Conservation (phyloP, 257 asterid species). For the Solanum chmielewskii region DNA sequence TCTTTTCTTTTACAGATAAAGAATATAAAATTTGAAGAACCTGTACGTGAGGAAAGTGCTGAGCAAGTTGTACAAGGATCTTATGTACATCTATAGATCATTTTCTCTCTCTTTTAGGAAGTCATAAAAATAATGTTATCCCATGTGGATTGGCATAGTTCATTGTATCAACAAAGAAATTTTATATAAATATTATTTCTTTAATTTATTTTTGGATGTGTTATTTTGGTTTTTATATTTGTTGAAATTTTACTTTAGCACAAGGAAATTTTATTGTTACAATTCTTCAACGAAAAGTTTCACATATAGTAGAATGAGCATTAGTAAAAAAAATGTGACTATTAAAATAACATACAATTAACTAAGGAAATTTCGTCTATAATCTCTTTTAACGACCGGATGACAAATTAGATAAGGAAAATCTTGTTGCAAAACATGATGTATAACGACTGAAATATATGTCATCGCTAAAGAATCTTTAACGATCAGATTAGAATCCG, state of each 20-base stretch:
- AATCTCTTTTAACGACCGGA: not conserved
- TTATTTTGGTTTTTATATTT: no score
- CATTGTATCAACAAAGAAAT: not conserved
- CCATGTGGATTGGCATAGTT: not conserved
- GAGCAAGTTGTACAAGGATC: no score
- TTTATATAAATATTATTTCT: no score
- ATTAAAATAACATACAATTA: not conserved
- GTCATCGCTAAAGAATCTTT: no score
- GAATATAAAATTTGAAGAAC: no score
- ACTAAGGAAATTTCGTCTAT: not conserved
- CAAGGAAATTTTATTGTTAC: not conserved
- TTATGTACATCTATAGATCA: not conserved
- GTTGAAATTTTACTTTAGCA: not conserved
- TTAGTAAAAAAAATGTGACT: not conserved
- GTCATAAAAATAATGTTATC: not conserved
- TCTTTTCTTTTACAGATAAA: not conserved
- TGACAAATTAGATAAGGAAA: no score
- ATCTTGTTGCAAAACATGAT: no score
- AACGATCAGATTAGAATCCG: no score
- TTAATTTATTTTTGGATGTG: not conserved
- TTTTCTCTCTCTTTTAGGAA: not conserved
- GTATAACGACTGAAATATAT: no score
- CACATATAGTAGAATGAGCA: not conserved
- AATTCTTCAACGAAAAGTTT: not conserved
- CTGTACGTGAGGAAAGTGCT: not conserved